Base-by-base conservation (phyloP, 2,329 filamentous ascomycete species). In the Pseudopyricularia cyperi region DNA sequence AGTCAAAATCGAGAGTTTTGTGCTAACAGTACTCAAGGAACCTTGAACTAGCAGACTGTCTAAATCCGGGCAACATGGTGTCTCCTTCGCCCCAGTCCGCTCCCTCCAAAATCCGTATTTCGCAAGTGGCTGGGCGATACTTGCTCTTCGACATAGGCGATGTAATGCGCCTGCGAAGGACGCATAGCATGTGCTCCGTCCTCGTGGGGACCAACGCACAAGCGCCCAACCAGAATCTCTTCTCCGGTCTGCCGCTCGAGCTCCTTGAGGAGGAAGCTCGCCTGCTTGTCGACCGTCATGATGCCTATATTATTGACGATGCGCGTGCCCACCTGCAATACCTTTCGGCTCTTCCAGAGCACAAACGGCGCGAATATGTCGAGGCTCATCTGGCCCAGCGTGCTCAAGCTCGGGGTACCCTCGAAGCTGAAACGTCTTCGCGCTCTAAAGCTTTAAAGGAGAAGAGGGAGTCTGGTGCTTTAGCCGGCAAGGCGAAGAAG, bases 191-290 rank as follows among this genome's bases (percentile, higher is more conserved):
- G 60, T 90, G 86, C 62, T 89, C 89, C 56, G 85, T 93, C 32
- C 75, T 95, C 52, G 83, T 87, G 54, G 93, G 93, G 53, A 90
- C 87, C 7, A 81, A 95, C 30, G 91, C 93, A 2, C 90, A 97
- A 68, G 84, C 89, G 53, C 89, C 90, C 6, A 91, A 94, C 60
- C 93, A 98, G 68, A 97, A 95, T 69, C 79, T 95, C 53, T 97
- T 97, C 64, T 78, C 91, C 54, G 88, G 90, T 46, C 71, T 97
- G 49, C 93, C 93, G 3, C 71, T 97, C 26, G 86, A 96, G 71
- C 74, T 98, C 46, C 87, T 93, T 72, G 84, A 88, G 2, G 93
- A 97, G 69, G 93, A 98, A 71, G 90, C 85, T 4, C 78, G 82
- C 57, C 70, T 93, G 52, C 76, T 98, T 28, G 82, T 95, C 54